Base-by-base conservation (phyloP, 345 rosid species). In the Physaria fendleri region DNA sequence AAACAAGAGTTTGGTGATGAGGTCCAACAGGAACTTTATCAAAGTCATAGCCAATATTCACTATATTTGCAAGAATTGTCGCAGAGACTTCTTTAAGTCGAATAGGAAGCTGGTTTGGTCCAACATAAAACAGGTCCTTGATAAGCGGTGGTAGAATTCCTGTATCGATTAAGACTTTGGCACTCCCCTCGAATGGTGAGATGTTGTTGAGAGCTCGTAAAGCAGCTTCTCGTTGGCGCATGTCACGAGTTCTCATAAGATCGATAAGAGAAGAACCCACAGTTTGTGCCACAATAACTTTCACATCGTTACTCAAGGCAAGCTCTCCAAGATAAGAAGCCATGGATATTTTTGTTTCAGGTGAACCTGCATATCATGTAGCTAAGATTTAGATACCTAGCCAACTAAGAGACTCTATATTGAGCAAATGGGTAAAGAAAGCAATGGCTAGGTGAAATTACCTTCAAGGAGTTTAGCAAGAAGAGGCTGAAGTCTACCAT, bases 111-210 rank as follows among this genome's bases (percentile, higher is more conserved):
- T 80, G 90, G 64, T 81, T 84, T 24, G 85, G 56, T 2, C 93
- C 96, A 9, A 84, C 90, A 2, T 77, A 80, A 52, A 93, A 86
- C 63, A 93, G 80, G 65, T 93, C 94, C 65, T 76, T 81, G 32
- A 88, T 85, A 63, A 93, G 93, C 22, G 96, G 95, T 23, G 91
- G 95, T 46, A 93, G 93, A 62, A 93, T 89, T 18, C 96, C 97
- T 14, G 81, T 69, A 37, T 76, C 79, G 56, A 93, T 82, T 64
- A 93, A 76, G 64, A 93, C 86, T 76, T 74, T 80, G 25, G 94
- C 85, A 60, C 97, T 93, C 41, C 81, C 79, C 57, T 86, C 94
- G 18, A 70, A 85, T 20, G 87, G 79, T 13, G 99, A 87, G 51
- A 93, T 82, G 34, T 83, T 90, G 77, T 86, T 93, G 24, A 93